Evolutionary conservation across 768 basidiomycete species (phyloP), one percentile per base, ranked within the genome.

Genomic region (Lactarius psammicola): DNA sequence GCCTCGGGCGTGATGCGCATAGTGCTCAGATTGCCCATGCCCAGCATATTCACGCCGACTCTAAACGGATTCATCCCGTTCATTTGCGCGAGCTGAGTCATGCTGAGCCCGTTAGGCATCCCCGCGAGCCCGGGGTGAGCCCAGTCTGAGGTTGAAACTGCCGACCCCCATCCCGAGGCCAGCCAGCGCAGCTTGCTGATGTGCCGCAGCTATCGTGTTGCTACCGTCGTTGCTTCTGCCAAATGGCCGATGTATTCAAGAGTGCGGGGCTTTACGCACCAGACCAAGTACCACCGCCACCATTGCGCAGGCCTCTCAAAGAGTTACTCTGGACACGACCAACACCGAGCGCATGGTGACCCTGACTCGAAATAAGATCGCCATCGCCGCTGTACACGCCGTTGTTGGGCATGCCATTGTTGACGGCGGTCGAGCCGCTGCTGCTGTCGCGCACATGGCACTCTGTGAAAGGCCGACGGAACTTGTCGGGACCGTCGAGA

Each of bases 401-500:
- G 34, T 71, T 75, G 71, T 76, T 66, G 74, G 66, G 9, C 56
- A 58, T 57, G 3, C 51, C 67, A 13, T 57, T 75, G 60, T 76
- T 4, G 34, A 20, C 49, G 28, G 53, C 9, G 18, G 30, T 18
- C 6, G 34, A 17, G 10, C 11, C 15, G 17, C 8, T 33, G 23
- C 20, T 55, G 31, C 40, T n/a, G 2, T 62, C 56, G 4, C 49
- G n/a, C 8, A 30, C 18, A 17, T 59, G 75, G 40, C 77, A 74
- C 71, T 81, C n/a, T n/a, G n/a, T 81, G 49, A 85, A 85, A 8
- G 80, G 74, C 44, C 86, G 82, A 60, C 92, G 86, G 76, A 89
- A 92, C 75, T 91, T 89, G 70, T 92, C 90, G 15, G 94, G 84
- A 58, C 96, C 96, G 53, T 87, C 86, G 82, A 92, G 90, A 61